Conservation (phyloP, 148 eudicot genomes). For the Arbutus unedo region DNA sequence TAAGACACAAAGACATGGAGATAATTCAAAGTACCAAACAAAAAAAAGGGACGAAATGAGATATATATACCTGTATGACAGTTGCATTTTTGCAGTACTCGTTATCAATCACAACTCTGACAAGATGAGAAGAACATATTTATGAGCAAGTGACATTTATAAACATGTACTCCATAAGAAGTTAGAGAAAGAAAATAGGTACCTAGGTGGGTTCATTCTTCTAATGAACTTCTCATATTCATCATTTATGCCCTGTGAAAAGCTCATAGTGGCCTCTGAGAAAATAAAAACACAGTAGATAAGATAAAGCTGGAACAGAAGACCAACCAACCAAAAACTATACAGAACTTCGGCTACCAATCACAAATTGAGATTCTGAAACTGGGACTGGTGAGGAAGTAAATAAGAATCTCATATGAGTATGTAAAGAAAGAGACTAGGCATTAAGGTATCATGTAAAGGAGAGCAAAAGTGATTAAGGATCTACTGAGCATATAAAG, state of each 20-base stretch:
- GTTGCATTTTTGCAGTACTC: constrained; percentile 87
- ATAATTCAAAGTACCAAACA: background rate
- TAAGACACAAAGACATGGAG: constrained; percentile 1
- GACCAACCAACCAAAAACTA: background rate
- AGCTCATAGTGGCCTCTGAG: constrained; percentile 60
- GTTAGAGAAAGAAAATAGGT: constrained; percentile 9
- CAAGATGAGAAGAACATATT: constrained; percentile 21
- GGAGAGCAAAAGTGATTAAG: background rate
- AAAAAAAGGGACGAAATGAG: constrained; percentile 9
- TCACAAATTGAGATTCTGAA: constrained; percentile 2
- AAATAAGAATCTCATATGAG: background rate
- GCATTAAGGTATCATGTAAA: constrained; percentile 17
- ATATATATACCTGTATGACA: constrained; percentile 62
- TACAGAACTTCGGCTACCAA: constrained; percentile 13
- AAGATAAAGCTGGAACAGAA: background rate
- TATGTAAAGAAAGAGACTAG: background rate
- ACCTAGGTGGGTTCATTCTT: constrained; percentile 97
- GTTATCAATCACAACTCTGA: constrained; percentile 90
- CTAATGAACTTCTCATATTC: constrained; percentile 89
- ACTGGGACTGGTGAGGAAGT: constrained; percentile 25
- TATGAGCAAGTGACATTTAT: constrained; percentile 18
- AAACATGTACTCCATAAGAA: constrained; percentile 5
- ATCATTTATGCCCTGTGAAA: constrained; percentile 64
- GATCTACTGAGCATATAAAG: background rate
- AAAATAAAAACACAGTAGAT: constrained; percentile 8